Percentiles rank a stretch among this genome's conserved stretches.
Conservation (phyloP, 2,329 filamentous ascomycete species). For the Plenodomus biglobosus region DNA sequence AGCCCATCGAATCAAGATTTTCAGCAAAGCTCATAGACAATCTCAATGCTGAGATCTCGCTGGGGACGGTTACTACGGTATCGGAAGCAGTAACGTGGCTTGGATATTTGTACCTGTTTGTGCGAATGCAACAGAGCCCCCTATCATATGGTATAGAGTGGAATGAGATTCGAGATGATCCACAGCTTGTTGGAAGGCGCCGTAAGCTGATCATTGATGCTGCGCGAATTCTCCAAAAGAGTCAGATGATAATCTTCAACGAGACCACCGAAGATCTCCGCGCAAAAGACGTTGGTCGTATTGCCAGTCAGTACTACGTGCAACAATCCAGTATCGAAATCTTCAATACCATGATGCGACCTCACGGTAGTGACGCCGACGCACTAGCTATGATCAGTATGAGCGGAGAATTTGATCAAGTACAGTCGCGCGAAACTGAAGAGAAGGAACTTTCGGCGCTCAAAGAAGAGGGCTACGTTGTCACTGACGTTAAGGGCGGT, state of each 20-base stretch:
- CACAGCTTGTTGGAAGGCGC: slow-evolving; percentile 79
- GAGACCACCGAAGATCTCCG: slow-evolving; percentile 89
- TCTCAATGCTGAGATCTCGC: slow-evolving; percentile 87
- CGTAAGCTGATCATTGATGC: slow-evolving; percentile 86
- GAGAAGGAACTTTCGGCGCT: slow-evolving; percentile 80
- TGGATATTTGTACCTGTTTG: slow-evolving; percentile 95
- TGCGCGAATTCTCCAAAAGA: slow-evolving; percentile 81
- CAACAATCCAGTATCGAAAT: slow-evolving; percentile 91
- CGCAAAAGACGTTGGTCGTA: slow-evolving; percentile 92
- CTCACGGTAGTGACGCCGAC: slow-evolving; percentile 83
- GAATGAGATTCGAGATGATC: slow-evolving; percentile 86
- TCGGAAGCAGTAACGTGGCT: slow-evolving; percentile 95
- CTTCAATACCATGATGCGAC: slow-evolving; percentile 93
- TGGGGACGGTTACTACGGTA: slow-evolving; percentile 94
- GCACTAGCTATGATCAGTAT: slow-evolving; percentile 94
- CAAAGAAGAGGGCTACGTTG: slow-evolving; percentile 63
- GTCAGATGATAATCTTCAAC: slow-evolving; percentile 99
- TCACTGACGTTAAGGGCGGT: slow-evolving; percentile 75
- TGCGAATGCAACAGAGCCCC: slow-evolving; percentile 91
- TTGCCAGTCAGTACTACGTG: slow-evolving; percentile 97
- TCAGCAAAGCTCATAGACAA: slow-evolving; percentile 94
- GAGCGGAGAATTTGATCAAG: slow-evolving; percentile 97
- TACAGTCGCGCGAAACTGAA: slow-evolving; percentile 88
- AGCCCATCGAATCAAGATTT: slow-evolving; percentile 96
- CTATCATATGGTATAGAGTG: slow-evolving; percentile 94